Base-by-base conservation (phyloP, 1,139 yeast species). In the Debaryomyces coudertii region DNA sequence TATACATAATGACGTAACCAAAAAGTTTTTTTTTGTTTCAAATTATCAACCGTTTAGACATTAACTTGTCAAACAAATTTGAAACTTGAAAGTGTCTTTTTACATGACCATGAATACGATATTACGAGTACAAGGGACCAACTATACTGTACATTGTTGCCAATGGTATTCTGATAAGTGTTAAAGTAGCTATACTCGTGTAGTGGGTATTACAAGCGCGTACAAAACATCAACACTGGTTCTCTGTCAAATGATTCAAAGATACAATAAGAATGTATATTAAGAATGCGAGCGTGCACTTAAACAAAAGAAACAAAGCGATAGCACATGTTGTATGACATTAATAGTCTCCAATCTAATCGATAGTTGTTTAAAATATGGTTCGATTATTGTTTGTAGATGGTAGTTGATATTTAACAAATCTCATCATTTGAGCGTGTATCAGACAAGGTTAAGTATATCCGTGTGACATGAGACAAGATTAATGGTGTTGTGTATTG, bases 1-100 rank as follows among this genome's bases (percentile, higher is more conserved):
- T 27, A 41, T 24, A 18, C 8, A 12, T 14, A 7, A 34, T 38
- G 39, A 41, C 44, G 38, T 41, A 41, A 35, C 39, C 34, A 41
- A 28, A 22, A 5, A 24, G 7, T 20, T 16, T 24, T n/a, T 22
- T 16, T 24, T 39, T 39, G 36, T 33, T 33, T 20, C 15, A 12
- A 14, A n/a, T 29, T 8, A 14, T 8, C 15, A 14, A 14, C 33
- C 18, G 16, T 29, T 16, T 29, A 29, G 4, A 29, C 9, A 14
- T 14, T 15, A 11, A 29, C 33, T 29, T 18, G 18, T 29, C 20
- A 29, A 11, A 29, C 1, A 15, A n/a, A 7, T 29, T 29, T 29
- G 33, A 15, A 14, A 29, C 16, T 8, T 7, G 7, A 2, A 18
- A 29, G 12, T 5, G 9, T n/a, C 11, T 7, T 15, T 16, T 18